phyloP scores from a whole-genome alignment of 352 stramenopile species.

The Phytophthora hibernalis region DNA sequence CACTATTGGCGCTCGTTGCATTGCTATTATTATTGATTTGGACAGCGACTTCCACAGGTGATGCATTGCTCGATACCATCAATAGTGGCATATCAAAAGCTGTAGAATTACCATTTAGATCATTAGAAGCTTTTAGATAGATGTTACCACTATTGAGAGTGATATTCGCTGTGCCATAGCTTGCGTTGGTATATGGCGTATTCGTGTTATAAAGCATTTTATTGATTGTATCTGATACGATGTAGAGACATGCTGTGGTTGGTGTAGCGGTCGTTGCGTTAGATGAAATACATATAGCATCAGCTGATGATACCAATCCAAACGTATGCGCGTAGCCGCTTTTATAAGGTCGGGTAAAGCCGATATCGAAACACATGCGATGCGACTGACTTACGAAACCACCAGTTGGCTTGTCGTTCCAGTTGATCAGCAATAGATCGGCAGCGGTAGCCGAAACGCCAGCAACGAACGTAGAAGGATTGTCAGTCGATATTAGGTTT shows the following conservation, averaged over 20 bases:
- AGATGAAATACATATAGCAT: neutral
- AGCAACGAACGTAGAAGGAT: conserved; percentile 15
- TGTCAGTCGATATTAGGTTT: conserved; percentile 25
- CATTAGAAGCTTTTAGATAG: conserved; percentile 16
- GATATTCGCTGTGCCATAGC: conserved; percentile 12
- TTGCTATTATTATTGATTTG: neutral
- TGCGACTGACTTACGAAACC: conserved; percentile 28
- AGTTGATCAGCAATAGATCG: conserved; percentile 23
- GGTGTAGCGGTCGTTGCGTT: conserved; percentile 3
- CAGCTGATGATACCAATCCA: neutral
- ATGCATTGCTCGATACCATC: neutral
- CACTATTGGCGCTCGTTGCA: neutral
- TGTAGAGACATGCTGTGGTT: conserved; percentile 18
- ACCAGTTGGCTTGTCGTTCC: conserved; percentile 24
- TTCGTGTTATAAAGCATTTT: conserved; percentile 27
- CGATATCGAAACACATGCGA: conserved; percentile 33
- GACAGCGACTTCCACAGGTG: neutral
- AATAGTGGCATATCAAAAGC: neutral
- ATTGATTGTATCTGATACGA: conserved; percentile 23
- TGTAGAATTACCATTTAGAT: neutral
- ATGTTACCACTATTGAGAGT: conserved; percentile 16
- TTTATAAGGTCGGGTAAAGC: conserved; percentile 25
- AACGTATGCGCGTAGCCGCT: conserved; percentile 22
- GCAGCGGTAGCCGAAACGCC: conserved; percentile 21
- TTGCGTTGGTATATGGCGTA: conserved; percentile 19